Evolutionary conservation across 495 filamentous ascomycete genomes (phyloP).

Genomic region (Rusavskia elegans): DNA sequence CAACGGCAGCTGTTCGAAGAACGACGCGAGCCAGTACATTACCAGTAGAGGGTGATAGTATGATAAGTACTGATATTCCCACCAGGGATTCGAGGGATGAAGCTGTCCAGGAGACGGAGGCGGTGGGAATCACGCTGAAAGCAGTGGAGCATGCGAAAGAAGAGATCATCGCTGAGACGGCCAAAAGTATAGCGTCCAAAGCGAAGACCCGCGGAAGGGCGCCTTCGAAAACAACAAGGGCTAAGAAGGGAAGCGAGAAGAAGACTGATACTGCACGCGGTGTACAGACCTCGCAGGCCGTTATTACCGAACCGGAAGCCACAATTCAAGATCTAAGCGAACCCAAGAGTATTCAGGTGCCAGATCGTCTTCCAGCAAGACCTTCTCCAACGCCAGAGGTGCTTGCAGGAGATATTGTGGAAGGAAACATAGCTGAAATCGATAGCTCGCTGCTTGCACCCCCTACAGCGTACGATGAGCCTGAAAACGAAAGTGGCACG

Average conservation of each 20-base stretch:
- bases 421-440: too few species aligned
- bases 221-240: neutral
- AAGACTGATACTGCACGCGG: neutral
- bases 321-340: too few species aligned
- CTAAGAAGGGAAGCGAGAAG: neutral
- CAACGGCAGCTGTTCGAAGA: conserved; percentile 10
- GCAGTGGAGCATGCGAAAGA: neutral
- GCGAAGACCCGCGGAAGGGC: neutral
- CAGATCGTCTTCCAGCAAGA: too few species aligned
- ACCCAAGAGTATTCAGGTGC: too few species aligned
- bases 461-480: conserved; percentile 15
- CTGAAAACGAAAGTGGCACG: conserved; percentile 20
- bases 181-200: neutral
- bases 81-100: neutral
- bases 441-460: conserved; percentile 5
- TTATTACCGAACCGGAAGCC: neutral
- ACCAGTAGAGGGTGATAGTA: neutral
- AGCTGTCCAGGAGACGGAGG: neutral
- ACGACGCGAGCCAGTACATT: conserved; percentile 11
- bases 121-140: neutral
- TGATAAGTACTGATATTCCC: neutral
- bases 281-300: neutral
- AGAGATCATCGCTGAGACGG: neutral
- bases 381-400: too few species aligned
- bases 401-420: too few species aligned